These are phyloP conservation scores for Atkinsonella texensis DNA, from an alignment of 2,329 filamentous ascomycete genomes.

Conservation along the genomic window DNA sequence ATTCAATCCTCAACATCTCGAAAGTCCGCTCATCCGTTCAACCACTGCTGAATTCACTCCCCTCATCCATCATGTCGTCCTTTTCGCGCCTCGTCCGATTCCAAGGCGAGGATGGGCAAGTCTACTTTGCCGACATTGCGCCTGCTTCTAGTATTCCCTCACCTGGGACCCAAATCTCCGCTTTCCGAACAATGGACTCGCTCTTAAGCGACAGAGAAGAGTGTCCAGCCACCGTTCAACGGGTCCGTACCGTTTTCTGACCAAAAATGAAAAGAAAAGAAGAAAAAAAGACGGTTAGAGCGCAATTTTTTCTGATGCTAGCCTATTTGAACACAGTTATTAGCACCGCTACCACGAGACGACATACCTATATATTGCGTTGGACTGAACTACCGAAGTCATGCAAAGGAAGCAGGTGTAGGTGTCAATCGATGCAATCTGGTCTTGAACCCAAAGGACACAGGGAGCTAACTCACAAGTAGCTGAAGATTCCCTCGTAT, in stretches of 20 bases:
- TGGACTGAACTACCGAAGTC: slow-evolving; percentile 15
- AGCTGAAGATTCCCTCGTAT: slow-evolving; percentile 8
- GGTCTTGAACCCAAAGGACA: no score
- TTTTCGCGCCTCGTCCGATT: no score
- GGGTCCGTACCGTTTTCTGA: no score
- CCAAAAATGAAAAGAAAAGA: no score
- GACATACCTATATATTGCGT: slow-evolving; percentile 13
- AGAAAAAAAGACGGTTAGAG: no score
- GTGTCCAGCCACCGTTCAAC: neutral
- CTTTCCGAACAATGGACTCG: neutral
- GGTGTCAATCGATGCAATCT: neutral
- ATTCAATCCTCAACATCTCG: no score
- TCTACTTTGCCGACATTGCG: neutral
- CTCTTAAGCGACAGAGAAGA: no score
- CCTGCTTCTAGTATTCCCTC: neutral
- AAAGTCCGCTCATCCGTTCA: no score
- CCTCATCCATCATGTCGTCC: no score
- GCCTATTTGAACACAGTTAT: neutral
- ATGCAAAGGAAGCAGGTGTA: slow-evolving; percentile 15
- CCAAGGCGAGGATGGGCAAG: neutral
- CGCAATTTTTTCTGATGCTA: no score
- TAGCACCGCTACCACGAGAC: slow-evolving; percentile 3
- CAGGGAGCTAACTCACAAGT: neutral
- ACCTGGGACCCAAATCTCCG: slow-evolving; percentile 4
- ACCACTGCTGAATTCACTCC: no score